Evolutionary conservation across 805 yeast genomes (phyloP).

Genomic region (Wickerhamiella nectarea): DNA sequence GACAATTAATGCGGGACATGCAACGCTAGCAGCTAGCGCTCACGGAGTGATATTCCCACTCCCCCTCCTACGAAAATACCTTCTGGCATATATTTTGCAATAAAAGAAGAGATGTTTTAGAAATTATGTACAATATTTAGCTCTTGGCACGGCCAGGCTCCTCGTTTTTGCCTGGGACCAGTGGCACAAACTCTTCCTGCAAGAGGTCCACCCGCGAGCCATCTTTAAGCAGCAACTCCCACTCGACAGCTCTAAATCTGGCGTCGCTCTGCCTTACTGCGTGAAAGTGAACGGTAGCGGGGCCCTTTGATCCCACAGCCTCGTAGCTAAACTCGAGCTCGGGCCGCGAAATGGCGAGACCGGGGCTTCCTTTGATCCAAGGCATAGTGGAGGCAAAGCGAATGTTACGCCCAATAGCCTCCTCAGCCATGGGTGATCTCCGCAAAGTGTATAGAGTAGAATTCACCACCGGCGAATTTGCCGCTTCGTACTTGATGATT

Average conservation of each 20-base stretch:
- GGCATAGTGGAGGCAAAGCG: conserved; percentile 65
- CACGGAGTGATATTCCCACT: no score
- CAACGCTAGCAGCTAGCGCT: no score
- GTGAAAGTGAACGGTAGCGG: conserved; percentile 42
- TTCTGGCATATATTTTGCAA: no score
- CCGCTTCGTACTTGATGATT: conserved; percentile 86
- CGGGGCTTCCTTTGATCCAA: conserved; percentile 77
- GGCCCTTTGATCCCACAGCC: conserved; percentile 51
- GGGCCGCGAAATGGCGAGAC: conserved; percentile 55
- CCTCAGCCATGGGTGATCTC: conserved; percentile 51
- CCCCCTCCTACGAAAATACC: no score
- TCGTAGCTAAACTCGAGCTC: conserved; percentile 57
- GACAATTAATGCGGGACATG: no score
- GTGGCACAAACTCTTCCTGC: conserved; percentile 32
- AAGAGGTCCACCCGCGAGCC: conserved; percentile 33
- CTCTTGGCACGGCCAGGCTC: conserved; percentile 17
- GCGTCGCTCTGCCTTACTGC: conserved; percentile 55
- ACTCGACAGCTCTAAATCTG: conserved; percentile 45
- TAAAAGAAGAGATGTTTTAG: no score
- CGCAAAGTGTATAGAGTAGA: conserved; percentile 79
- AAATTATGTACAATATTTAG: neutral
- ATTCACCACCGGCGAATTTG: conserved; percentile 74
- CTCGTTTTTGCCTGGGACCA: conserved; percentile 23
- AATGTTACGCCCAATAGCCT: conserved; percentile 59
- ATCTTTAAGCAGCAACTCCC: conserved; percentile 45